Base-by-base conservation (phyloP, 441 rosid species). In the Dalechampia spathulata region DNA sequence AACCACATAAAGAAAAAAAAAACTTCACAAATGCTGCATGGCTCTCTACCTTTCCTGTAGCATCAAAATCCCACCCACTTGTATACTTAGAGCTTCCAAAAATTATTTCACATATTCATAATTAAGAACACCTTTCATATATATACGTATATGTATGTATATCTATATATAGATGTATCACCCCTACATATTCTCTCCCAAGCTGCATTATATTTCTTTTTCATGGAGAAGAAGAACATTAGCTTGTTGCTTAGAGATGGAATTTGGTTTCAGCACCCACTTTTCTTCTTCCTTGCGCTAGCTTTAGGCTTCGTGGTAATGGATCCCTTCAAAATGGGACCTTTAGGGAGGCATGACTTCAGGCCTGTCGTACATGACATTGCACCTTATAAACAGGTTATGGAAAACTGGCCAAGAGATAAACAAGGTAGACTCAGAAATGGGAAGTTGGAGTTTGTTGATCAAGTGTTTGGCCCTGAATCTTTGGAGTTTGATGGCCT, bases 181-280 rank as follows among this genome's bases (percentile, higher is more conserved):
- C n/a, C n/a, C n/a, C n/a, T n/a, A n/a, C n/a, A n/a, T n/a, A n/a
- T n/a, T n/a, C n/a, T n/a, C n/a, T n/a, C n/a, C n/a, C n/a, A n/a
- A n/a, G n/a, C n/a, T n/a, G n/a, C n/a, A n/a, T n/a, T n/a, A n/a
- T n/a, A n/a, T n/a, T n/a, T n/a, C n/a, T n/a, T n/a, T n/a, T n/a
- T n/a, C n/a, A 85, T 90, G 95, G 91, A 85, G 84, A 85, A 82
- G 76, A 83, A 79, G 67, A 61, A n/a, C n/a, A n/a, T n/a, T n/a
- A 30, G 58, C 26, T 69, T 61, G 14, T 36, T 61, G n/a, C 48
- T 26, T 28, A 69, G 60, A 62, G 65, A 78, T 38, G 90, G 79
- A 10, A 64, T 72, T 13, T 63, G 78, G 17, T 37, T 83, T 58
- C 82, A 82, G 22, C 90, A 82, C 28, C 85, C 89, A 1, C 19